Evolutionary conservation across 768 basidiomycete genomes (phyloP), one percentile per base, ranked within the genome.

Genomic region (Trametes villosa): DNA sequence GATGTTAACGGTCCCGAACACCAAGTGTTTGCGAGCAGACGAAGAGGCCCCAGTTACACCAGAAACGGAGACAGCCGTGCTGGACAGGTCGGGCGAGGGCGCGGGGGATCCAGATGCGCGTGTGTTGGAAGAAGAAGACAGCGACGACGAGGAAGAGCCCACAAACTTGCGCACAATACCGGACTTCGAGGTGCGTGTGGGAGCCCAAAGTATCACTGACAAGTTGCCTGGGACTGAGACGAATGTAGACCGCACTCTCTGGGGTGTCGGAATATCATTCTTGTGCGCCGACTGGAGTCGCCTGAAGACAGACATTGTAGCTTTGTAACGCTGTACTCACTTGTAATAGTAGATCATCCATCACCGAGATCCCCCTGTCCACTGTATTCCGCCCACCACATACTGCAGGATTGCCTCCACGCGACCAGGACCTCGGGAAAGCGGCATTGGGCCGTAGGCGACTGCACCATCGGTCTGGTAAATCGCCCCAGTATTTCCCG

Each of bases 1-100:
- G 31, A 81, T 80, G 60, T 71, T 92, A 67, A 82, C 83, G 72
- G 89, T 90, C 65, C 89, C 89, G 17, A 75, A 74, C 52, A 55
- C 59, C 36, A 62, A 59, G 30, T 64, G 63, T 40, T 34, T 60
- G 24, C 57, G 59, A 27, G 55, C 41, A 9, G 58, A 42, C 15
- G 17, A 20, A 17, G 20, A 41, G 18, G 46, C 34, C 8, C 7
- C 9, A 1, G 42, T 31, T 6, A 17, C 18, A 20, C 9, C 41
- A 9, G 44, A 15, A 30, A 20, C 4, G 22, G 33, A 22, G 12
- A 33, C 27, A 15, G 9, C 5, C 9, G 29, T 22, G 11, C 12
- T n/a, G 17, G 9, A 24, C 24, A 20, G 13, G 33, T 17, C n/a
- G 11, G 38, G 3, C 18, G 40, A 42, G 27, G 29, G 13, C 24